Percentiles rank a stretch among this genome's conserved stretches.
These are phyloP conservation scores for Chalara sp. DNA, from an alignment of 2,329 filamentous ascomycete species.

Conservation along the genomic window DNA sequence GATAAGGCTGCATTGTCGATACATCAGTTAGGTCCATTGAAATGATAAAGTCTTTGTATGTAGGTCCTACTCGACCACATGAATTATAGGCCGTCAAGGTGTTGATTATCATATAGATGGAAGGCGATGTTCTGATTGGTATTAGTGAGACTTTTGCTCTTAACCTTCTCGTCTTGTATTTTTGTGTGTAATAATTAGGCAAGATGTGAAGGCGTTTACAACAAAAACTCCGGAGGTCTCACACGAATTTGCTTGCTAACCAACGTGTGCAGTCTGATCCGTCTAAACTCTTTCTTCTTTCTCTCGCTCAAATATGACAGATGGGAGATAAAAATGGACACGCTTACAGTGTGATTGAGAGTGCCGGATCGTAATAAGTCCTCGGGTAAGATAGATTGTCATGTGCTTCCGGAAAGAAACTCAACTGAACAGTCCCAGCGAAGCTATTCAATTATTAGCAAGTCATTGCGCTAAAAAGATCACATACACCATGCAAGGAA, in stretches of 20 bases:
- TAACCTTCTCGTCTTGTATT: too few relatives aligned
- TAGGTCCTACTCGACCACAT: conserved; percentile 25
- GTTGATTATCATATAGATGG: conserved; percentile 32
- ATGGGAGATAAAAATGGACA: not conserved
- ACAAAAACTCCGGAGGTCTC: too few relatives aligned
- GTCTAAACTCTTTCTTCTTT: too few relatives aligned
- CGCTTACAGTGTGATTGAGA: conserved; percentile 11
- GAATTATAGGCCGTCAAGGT: conserved; percentile 30
- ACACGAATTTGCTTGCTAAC: too few relatives aligned
- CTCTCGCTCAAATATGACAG: not conserved
- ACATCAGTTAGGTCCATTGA: conserved; percentile 28
- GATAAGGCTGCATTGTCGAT: conserved; percentile 26
- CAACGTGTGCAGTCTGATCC: too few relatives aligned
- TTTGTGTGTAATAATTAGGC: too few relatives aligned
- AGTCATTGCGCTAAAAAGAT: not conserved
- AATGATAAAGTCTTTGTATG: conserved; percentile 26
- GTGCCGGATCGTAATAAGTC: conserved; percentile 8
- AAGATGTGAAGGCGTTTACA: too few relatives aligned
- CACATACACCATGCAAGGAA: conserved; percentile 10
- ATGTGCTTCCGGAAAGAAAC: conserved; percentile 13
- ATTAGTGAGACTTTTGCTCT: too few relatives aligned
- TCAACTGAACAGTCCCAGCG: conserved; percentile 13
- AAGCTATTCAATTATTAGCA: conserved; percentile 2
- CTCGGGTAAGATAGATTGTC: conserved; percentile 9
- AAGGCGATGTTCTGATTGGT: conserved; percentile 30